Conservation (phyloP, 1,139 yeast genomes). For the Arxiozyma telluris region DNA sequence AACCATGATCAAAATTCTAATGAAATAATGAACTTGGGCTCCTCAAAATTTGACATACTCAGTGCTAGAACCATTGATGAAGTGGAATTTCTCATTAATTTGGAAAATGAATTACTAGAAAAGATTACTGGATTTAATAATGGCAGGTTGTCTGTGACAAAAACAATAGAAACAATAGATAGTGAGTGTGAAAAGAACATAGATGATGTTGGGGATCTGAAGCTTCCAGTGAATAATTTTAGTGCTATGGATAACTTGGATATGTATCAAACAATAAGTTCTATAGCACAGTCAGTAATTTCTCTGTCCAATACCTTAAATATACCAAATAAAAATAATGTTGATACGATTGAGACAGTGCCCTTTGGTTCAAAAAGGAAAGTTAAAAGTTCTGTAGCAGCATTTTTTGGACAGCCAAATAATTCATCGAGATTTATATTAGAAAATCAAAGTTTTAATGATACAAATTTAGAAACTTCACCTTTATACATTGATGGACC, state of each 20-base stretch:
- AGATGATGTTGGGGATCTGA: neutral
- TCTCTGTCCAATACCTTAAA: constrained; percentile 24
- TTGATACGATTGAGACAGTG: constrained; percentile 16
- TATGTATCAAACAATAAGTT: constrained; percentile 28
- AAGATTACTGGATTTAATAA: constrained; percentile 14
- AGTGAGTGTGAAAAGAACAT: neutral
- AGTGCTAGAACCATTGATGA: constrained; percentile 78
- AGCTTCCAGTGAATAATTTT: constrained; percentile 8
- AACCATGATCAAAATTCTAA: constrained; percentile 11
- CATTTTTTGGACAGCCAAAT: constrained; percentile 6
- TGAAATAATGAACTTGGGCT: constrained; percentile 27
- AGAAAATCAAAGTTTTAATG: neutral
- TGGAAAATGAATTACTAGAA: constrained; percentile 30
- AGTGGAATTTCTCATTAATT: constrained; percentile 37
- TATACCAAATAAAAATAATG: constrained; percentile 7
- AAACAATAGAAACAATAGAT: neutral
- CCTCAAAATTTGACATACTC: constrained; percentile 55
- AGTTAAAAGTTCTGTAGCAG: constrained; percentile 17
- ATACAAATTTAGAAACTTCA: neutral
- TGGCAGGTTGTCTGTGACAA: neutral
- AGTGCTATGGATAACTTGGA: constrained; percentile 31
- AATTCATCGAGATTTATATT: constrained; percentile 4
- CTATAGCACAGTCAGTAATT: constrained; percentile 29
- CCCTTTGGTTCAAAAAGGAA: constrained; percentile 18
- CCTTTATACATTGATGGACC: constrained; percentile 15